Conservation (phyloP, 495 filamentous ascomycete genomes). For the Trypethelium eluteriae region DNA sequence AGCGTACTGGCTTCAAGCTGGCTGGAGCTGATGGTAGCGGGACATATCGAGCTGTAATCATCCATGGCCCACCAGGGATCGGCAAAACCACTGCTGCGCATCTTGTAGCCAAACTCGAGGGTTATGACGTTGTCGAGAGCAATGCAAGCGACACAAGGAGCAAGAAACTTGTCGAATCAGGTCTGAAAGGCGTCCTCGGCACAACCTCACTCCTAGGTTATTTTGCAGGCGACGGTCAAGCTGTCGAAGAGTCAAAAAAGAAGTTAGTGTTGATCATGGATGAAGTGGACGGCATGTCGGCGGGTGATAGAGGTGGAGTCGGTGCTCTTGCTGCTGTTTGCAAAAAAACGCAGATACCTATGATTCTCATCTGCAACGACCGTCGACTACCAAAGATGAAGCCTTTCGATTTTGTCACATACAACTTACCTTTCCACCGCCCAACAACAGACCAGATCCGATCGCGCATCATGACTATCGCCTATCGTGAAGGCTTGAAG, state of each 20-base stretch:
- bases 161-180: constrained; percentile 89
- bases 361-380: constrained; percentile 98
- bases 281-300: constrained; percentile 98
- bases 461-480: constrained; percentile 86
- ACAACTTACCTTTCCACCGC: constrained; percentile 77
- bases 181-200: constrained; percentile 78
- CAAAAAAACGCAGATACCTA: constrained; percentile 87
- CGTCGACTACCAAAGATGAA: constrained; percentile 92
- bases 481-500: constrained; percentile 81
- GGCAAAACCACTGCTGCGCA: constrained; percentile 98
- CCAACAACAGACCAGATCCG: constrained; percentile 84
- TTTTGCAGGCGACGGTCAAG: constrained; percentile 66
- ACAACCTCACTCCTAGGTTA: constrained; percentile 89
- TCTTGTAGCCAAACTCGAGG: constrained; percentile 83
- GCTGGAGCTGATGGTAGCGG: constrained; percentile 76
- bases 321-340: constrained; percentile 88
- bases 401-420: constrained; percentile 80
- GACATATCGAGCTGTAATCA: constrained; percentile 71
- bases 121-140: constrained; percentile 87
- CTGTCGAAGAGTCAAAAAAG: constrained; percentile 68
- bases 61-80: constrained; percentile 91
- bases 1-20: constrained; percentile 66
- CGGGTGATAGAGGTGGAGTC: constrained; percentile 91
- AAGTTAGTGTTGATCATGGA: constrained; percentile 97
- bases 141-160: constrained; percentile 97